Conservation (phyloP, 768 basidiomycete species). For the Tulasnella sp. region DNA sequence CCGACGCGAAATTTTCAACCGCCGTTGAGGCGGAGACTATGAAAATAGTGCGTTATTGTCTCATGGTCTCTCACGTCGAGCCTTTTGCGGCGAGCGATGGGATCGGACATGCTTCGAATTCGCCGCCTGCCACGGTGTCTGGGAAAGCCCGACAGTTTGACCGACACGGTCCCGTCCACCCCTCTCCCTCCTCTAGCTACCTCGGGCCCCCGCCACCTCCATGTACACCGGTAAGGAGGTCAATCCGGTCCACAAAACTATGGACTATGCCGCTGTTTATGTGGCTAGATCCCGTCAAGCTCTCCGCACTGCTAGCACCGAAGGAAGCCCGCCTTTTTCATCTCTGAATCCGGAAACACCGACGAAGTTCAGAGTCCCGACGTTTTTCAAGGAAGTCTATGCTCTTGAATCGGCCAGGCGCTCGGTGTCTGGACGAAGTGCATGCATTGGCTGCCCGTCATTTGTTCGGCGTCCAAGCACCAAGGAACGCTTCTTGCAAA, state of each 20-base stretch:
- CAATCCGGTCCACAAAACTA: not conserved
- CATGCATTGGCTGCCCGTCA: not conserved
- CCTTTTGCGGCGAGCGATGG: constrained; percentile 10
- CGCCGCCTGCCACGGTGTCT: constrained; percentile 19
- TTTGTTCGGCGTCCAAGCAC: not conserved
- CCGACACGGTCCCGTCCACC: not conserved
- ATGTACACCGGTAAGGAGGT: not conserved
- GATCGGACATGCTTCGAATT: constrained; percentile 14
- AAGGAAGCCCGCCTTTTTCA: not conserved
- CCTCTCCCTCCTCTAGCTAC: not conserved
- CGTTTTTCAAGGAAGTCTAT: not conserved
- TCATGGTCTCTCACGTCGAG: constrained; percentile 17
- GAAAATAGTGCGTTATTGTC: constrained; percentile 16
- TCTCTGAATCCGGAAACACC: constrained; percentile 6
- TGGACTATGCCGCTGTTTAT: not conserved
- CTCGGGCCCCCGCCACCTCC: not conserved
- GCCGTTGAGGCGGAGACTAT: not conserved
- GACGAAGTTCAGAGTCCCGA: constrained; percentile 2
- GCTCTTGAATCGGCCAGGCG: not conserved
- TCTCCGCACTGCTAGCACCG: not conserved
- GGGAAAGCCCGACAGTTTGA: constrained; percentile 15
- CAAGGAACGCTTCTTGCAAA: constrained; percentile 7
- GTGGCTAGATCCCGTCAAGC: not conserved
- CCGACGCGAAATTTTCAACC: not conserved
- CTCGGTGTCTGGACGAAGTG: constrained; percentile 6